Evolutionary conservation across 2,329 filamentous ascomycete genomes (phyloP), one percentile per base, ranked within the genome.

Genomic region (Colletotrichum plurivorum): DNA sequence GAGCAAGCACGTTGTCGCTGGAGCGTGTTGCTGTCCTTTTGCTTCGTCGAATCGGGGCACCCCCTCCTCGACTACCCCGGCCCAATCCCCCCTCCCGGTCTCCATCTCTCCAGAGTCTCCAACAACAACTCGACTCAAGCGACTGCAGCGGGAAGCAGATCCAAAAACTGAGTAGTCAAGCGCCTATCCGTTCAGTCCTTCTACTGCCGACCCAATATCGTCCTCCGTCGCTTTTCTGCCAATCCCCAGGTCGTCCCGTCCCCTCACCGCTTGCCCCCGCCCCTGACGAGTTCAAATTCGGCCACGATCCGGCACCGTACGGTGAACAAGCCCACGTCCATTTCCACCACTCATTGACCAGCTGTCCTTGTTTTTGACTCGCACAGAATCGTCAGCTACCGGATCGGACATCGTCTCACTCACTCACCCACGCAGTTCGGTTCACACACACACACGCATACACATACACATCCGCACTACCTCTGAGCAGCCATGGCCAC

Each of bases 401-500:
- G 51, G 43, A 41, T 51, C 61, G 22, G 27, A 63, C 20, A 63
- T 46, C 60, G 22, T 18, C 45, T 27, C 18, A 36, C 39, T 20
- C 45, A 61, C 25, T 20, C 18, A 2, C 45, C 36, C 13, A 49
- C 13, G 20, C 48, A 18, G 39, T 49, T 41, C 20, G 13, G 9
- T 54, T 39, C 53, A 57, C 31, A 46, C 31, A 45, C 36, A 16
- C 31, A 10, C 7, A 8, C 27, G 27, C 27, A 31, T 31, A 31
- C 27, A 31, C 27, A 9, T 8, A 31, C 9, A 36, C 31, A 39
- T 13, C 16, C 43, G 39, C 63, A 5, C 20, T 8, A 41, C 20
- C 48, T 52, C 31, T 13, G 43, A 41, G 36, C 63, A 69, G 79
- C 57, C 60, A 94, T 94, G 92, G 89, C 92, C 10, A 92, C 90